These are phyloP conservation scores for Backusella circina DNA, from an alignment of 192 early-diverging fungal species.

Conservation along the genomic window DNA sequence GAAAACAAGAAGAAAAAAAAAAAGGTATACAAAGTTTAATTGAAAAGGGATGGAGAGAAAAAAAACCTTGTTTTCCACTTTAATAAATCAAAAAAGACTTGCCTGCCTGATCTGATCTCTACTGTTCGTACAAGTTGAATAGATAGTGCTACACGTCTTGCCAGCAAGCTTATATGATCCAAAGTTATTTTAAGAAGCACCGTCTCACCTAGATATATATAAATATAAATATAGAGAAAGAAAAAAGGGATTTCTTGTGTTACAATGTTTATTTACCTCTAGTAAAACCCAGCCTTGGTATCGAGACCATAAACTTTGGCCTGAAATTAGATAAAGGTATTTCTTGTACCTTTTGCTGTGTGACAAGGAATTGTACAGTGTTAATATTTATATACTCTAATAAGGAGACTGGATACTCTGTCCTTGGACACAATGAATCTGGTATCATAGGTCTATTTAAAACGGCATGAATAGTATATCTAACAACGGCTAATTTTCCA, in stretches of 20 bases:
- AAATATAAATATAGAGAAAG: background rate
- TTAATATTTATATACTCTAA: constrained; percentile 34
- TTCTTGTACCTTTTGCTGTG: constrained; percentile 8
- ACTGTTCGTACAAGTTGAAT: constrained; percentile 20
- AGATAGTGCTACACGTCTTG: constrained; percentile 6
- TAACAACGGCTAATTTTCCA: constrained; percentile 21
- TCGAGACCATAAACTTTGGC: constrained; percentile 4
- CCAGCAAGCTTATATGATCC: constrained; percentile 6
- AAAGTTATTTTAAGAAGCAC: constrained; percentile 2
- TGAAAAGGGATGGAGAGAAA: background rate
- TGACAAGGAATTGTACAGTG: background rate
- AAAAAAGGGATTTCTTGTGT: background rate
- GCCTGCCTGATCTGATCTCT: constrained; percentile 13
- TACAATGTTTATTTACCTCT: constrained; percentile 22
- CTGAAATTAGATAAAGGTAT: constrained; percentile 3
- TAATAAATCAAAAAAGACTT: background rate
- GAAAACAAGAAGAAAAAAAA: background rate
- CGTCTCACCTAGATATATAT: background rate
- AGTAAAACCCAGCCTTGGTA: constrained; percentile 30
- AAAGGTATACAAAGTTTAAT: background rate
- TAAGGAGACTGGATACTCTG: constrained; percentile 24
- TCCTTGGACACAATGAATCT: constrained; percentile 23
- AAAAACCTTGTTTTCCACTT: background rate
- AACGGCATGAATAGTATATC: constrained; percentile 26
- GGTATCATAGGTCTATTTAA: constrained; percentile 22